Evolutionary conservation across 169 alveolate species (phyloP).

Genomic region (Plasmodium vivax): DNA sequence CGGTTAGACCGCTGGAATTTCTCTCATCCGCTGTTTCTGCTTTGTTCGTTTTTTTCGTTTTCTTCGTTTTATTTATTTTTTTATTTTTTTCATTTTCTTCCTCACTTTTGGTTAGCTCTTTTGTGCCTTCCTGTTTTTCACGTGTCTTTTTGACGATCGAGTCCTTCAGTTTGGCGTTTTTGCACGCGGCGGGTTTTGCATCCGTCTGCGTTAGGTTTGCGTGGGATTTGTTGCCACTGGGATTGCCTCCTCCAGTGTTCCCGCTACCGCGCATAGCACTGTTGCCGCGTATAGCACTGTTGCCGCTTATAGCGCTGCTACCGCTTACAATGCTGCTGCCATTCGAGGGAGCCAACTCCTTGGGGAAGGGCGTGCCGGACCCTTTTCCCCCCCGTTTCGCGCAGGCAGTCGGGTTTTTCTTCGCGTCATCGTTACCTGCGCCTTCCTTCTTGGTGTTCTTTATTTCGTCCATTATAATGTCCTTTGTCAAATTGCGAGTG

Average conservation of each 20-base stretch:
- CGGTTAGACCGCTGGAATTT: not conserved
- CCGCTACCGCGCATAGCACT: not conserved
- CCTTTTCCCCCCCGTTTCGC: not conserved
- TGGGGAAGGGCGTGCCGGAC: not conserved
- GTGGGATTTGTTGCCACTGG: not conserved
- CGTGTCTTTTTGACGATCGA: not conserved
- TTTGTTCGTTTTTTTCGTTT: not conserved
- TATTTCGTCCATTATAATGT: conserved; percentile 53
- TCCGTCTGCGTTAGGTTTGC: not conserved
- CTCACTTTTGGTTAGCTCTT: not conserved
- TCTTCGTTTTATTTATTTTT: conserved; percentile 10
- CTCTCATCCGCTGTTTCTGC: not conserved
- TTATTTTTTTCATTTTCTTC: conserved; percentile 13
- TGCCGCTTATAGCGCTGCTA: not conserved
- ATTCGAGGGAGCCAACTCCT: not conserved
- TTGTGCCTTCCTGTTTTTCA: not conserved
- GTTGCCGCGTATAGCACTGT: no score
- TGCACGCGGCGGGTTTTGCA: not conserved
- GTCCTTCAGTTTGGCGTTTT: not conserved
- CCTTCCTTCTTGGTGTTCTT: conserved; percentile 9
- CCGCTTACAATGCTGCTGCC: not conserved
- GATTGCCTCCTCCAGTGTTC: not conserved
- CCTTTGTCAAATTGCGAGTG: conserved; percentile 66
- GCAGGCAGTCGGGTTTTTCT: not conserved
- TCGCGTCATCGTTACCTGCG: not conserved